Evolutionary conservation across 306 rosid species (phyloP).

Genomic region (Cicer chorassanicum): DNA sequence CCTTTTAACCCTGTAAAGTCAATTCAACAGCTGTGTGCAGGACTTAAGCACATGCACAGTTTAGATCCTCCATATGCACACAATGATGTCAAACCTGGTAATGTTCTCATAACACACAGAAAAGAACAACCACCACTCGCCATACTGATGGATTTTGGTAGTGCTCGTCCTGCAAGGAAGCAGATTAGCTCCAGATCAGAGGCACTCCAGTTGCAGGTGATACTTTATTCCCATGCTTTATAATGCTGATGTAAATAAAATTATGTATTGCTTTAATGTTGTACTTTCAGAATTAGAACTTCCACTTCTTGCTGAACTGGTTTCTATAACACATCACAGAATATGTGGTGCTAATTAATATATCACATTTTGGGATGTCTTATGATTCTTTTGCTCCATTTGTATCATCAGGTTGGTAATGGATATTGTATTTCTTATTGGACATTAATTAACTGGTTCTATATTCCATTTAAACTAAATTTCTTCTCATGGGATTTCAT

Average conservation of each 20-base stretch:
- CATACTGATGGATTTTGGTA: constrained; percentile 98
- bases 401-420: constrained; percentile 18
- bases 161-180: constrained; percentile 91
- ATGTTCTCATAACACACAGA: constrained; percentile 77
- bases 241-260: neutral
- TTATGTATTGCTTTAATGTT: constrained; percentile 4
- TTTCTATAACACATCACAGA: constrained; percentile 4
- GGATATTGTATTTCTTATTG: neutral
- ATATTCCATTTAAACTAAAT: constrained; percentile 22
- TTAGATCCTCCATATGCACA: constrained; percentile 97
- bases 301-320: constrained; percentile 4
- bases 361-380: constrained; percentile 6
- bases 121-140: constrained; percentile 87
- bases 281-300: neutral
- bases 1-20: constrained; percentile 50
- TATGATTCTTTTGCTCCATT: constrained; percentile 31
- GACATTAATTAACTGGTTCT: constrained; percentile 10
- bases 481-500: constrained; percentile 15
- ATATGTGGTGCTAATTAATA: constrained; percentile 2
- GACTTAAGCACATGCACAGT: constrained; percentile 94
- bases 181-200: constrained; percentile 78
- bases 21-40: constrained; percentile 87
- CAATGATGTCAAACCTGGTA: constrained; percentile 97
- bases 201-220: constrained; percentile 96
- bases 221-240: constrained; percentile 13